phyloP scores from a whole-genome alignment of 495 filamentous ascomycete genomes.

The Xylaria scruposa region DNA sequence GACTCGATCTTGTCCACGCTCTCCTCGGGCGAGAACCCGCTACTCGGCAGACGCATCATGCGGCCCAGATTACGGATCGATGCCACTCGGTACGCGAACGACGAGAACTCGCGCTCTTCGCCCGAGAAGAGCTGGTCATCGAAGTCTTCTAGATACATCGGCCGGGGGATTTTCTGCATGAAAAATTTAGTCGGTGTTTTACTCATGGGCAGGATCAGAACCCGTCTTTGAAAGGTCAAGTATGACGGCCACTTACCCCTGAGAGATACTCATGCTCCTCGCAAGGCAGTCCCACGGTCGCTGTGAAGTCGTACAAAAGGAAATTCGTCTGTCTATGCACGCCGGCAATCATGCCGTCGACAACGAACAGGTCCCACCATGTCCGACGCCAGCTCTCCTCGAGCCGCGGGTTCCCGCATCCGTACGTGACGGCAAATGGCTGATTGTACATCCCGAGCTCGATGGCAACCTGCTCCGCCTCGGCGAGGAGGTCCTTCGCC shows the following conservation, averaged over 20 bases:
- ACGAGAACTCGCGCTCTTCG: slow-evolving; percentile 73
- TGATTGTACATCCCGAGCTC: slow-evolving; percentile 76
- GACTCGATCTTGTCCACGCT: slow-evolving; percentile 68
- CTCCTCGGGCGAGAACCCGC: slow-evolving; percentile 52
- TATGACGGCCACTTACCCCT: slow-evolving; percentile 56
- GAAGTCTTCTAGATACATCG: slow-evolving; percentile 71
- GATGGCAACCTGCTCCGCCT: slow-evolving; percentile 72
- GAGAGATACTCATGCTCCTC: slow-evolving; percentile 73
- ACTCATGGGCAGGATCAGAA: not conserved
- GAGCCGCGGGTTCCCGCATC: slow-evolving; percentile 54
- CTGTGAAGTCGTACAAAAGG: slow-evolving; percentile 58
- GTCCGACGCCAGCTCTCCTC: slow-evolving; percentile 83
- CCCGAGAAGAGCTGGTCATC: slow-evolving; percentile 70
- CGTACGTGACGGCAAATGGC: slow-evolving; percentile 54
- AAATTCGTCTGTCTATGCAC: slow-evolving; percentile 65
- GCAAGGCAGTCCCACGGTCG: slow-evolving; percentile 73
- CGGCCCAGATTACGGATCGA: slow-evolving; percentile 76
- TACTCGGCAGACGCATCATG: slow-evolving; percentile 65
- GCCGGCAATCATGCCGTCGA: slow-evolving; percentile 71
- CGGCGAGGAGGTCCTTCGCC: slow-evolving; percentile 68
- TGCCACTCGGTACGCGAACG: slow-evolving; percentile 78
- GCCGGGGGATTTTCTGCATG: slow-evolving; percentile 63
- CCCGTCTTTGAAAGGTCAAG: not conserved
- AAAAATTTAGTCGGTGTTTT: not conserved
- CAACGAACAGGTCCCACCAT: slow-evolving; percentile 90